Conservation (phyloP, 2,329 filamentous ascomycete species). For the Calonectria ilicicola region DNA sequence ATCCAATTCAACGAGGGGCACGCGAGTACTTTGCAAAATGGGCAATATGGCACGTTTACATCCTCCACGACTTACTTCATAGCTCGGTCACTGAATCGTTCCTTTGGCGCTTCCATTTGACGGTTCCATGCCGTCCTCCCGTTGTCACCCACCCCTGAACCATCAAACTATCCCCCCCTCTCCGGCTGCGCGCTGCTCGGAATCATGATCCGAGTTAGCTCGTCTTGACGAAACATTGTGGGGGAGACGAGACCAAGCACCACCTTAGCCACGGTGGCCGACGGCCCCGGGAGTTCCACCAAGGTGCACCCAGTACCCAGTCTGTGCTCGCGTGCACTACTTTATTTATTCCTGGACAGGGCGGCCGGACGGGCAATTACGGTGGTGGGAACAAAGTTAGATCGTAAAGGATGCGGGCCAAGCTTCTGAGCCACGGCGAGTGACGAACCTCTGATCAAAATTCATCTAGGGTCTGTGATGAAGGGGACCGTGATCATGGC, state of each 20-base stretch:
- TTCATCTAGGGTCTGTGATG: no score
- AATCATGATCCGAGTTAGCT: not conserved
- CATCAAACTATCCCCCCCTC: not conserved
- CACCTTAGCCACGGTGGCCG: not conserved
- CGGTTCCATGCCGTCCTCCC: not conserved
- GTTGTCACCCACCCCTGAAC: not conserved
- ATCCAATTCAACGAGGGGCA: not conserved
- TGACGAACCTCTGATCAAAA: no score
- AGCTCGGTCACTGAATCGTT: not conserved
- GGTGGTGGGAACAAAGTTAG: not conserved
- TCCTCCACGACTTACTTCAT: no score
- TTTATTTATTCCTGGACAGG: not conserved
- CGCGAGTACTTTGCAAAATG: not conserved
- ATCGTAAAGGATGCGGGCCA: not conserved
- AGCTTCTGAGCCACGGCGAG: not conserved
- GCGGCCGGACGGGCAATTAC: not conserved
- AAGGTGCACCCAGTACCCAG: not conserved
- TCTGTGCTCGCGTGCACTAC: not conserved
- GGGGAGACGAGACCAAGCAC: not conserved
- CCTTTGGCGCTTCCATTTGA: not conserved
- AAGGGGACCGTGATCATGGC: no score
- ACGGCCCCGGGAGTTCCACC: not conserved
- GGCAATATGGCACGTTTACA: not conserved
- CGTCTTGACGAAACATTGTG: constrained; percentile 7
- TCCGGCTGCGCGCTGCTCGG: not conserved